A percentile compares a stretch with the other conserved stretches of the same genome.
These are phyloP conservation scores for Nigrospora oryzae DNA, from an alignment of 2,329 filamentous ascomycete species.

Conservation along the genomic window DNA sequence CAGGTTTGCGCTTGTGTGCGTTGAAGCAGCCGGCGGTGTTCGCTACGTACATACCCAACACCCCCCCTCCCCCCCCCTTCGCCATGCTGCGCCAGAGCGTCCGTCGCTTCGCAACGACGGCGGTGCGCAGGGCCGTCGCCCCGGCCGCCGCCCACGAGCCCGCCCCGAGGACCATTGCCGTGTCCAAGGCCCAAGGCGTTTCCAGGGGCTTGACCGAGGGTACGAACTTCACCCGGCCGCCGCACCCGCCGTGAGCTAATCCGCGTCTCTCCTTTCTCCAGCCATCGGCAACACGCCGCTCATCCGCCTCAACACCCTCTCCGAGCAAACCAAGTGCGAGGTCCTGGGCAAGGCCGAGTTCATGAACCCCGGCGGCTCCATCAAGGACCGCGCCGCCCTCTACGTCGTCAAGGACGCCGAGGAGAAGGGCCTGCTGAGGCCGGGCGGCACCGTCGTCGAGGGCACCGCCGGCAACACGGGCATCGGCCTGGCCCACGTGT, in stretches of 20 bases:
- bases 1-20: too few relatives aligned
- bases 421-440: slow-evolving; percentile 69
- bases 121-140: slow-evolving; percentile 40
- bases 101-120: slow-evolving; percentile 58
- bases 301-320: slow-evolving; percentile 81
- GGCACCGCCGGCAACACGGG: slow-evolving; percentile 97
- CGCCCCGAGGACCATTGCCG: slow-evolving; percentile 55
- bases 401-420: slow-evolving; percentile 94
- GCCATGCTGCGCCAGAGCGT: slow-evolving; percentile 63
- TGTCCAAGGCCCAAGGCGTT: slow-evolving; percentile 73
- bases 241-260: slow-evolving; percentile 1
- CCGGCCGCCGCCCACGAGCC: slow-evolving; percentile 26
- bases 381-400: slow-evolving; percentile 93
- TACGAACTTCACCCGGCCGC: slow-evolving; percentile 30
- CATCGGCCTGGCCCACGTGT: slow-evolving; percentile 95
- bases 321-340: slow-evolving; percentile 85
- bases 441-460: slow-evolving; percentile 92
- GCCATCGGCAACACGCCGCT: slow-evolving; percentile 97
- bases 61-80: background rate
- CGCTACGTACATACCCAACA: background rate
- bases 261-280: slow-evolving; percentile 23
- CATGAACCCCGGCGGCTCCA: slow-evolving; percentile 92
- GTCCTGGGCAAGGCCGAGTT: slow-evolving; percentile 96
- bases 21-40: too few relatives aligned
- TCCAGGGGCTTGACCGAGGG: slow-evolving; percentile 75